Base-by-base conservation (phyloP, 352 stramenopile genomes). In the Globisporangium paddicum region DNA sequence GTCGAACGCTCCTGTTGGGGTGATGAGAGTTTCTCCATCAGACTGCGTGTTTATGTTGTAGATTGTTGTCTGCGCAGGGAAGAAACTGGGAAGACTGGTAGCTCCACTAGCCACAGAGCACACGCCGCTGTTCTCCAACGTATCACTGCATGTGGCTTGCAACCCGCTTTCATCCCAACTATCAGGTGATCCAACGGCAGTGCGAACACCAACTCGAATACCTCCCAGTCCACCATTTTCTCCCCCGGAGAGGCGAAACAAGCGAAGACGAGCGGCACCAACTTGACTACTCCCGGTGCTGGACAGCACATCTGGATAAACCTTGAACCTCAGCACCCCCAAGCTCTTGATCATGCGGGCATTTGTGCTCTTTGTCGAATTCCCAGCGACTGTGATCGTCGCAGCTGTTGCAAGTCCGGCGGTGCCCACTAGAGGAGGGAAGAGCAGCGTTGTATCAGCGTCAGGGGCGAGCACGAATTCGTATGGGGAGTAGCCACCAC, bases 141-240 rank as follows among this genome's bases (percentile, higher is more conserved):
- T 44, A 23, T 38, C 42, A 13, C 7, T 60, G 32, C 58, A 64
- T 8, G 25, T 37, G 41, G 47, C 44, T 18, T 54, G 51, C 57
- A 79, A 30, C 55, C 26, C 3, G 65, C 61, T 49, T 67, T 87
- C 78, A 40, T 75, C 48, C 81, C 76, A 89, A 0, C 30, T 47
- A 18, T 63, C 55, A 0, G 74, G 62, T 2, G 64, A n/a, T 2
- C 59, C 50, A 5, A 54, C 50, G 3, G 72, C 65, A 26, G 63
- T 61, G 5, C 64, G 66, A 9, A 79, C 79, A 28, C 81, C 79
- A 3, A 89, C 69, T 26, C 60, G 52, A 30, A 89, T 71, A 1
- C 81, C 81, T 21, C 81, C 79, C 0, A 91, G 53, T 0, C 81
- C 81, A 26, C 70, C 62, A 40, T 91, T 89, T 55, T 91, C 81